Conservation (phyloP, 2,329 filamentous ascomycete species). For the Dactylonectria estremocensis region DNA sequence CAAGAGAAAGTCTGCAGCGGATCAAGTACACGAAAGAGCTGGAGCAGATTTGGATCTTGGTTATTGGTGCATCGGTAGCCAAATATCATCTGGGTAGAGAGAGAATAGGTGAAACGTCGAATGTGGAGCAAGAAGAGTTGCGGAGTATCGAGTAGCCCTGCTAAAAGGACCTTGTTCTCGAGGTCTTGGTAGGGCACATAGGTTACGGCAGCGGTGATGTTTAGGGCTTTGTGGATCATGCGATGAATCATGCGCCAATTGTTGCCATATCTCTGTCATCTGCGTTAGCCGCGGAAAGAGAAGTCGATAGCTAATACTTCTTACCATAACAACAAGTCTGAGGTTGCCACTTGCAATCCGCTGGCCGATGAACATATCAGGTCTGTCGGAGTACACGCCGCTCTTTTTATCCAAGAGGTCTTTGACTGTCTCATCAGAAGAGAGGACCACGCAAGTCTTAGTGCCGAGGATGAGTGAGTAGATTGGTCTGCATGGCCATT, state of each 20-base stretch:
- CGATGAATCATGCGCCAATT: constrained; percentile 39
- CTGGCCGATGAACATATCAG: constrained; percentile 27
- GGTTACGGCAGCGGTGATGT: constrained; percentile 53
- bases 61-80: constrained; percentile 61
- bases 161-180: constrained; percentile 64
- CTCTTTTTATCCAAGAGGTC: constrained; percentile 22
- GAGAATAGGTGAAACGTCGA: constrained; percentile 63
- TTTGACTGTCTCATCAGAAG: constrained; percentile 11
- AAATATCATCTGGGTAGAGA: constrained; percentile 67
- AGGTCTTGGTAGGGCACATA: constrained; percentile 58
- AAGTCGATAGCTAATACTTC: too few species aligned
- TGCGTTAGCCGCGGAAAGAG: too few species aligned
- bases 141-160: constrained; percentile 53
- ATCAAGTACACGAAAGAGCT: constrained; percentile 53
- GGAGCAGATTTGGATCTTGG: constrained; percentile 60
- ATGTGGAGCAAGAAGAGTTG: constrained; percentile 61
- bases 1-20: too few species aligned
- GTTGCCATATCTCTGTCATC: constrained; percentile 27
- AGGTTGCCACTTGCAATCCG: constrained; percentile 21
- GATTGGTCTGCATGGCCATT: not conserved
- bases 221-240: constrained; percentile 57
- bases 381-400: constrained; percentile 18
- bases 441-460: constrained; percentile 20
- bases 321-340: constrained; percentile 23
- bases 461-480: constrained; percentile 29